Base-by-base conservation (phyloP, 2,329 filamentous ascomycete species). In the Diaporthe batatas region DNA sequence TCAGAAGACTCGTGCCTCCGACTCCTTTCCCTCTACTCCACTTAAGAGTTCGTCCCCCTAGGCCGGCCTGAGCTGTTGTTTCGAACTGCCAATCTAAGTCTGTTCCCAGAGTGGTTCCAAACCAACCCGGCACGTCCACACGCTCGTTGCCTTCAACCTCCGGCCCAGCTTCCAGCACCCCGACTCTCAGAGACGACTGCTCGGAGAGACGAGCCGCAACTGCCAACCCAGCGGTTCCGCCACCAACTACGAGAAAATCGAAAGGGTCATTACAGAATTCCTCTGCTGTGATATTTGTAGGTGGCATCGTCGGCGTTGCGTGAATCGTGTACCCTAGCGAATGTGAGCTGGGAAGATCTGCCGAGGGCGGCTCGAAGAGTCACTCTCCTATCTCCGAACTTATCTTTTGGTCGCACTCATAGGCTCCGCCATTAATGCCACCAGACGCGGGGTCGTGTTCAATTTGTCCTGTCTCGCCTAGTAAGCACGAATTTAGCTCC, bases 241-340 rank as follows among this genome's bases (percentile, higher is more conserved):
- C 85, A 53, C 86, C 85, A 25, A 86, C 84, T 62, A 87, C 80
- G 74, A 87, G 77, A 77, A 84, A 86, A 77, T 87, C 84, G 44
- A 51, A 65, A 7, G 0, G 12, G 6, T 2, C 18, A 10, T 7
- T 25, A n/a, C 59, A 65, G 59, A 65, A 65, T 1, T 51, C 21
- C 16, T 65, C 44, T 36, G 59, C 59, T 0, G 44, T 51, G 16
- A 18, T 6, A 10, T 65, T 18, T 34, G 29, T 16, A 6, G 29
- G 8, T 36, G 29, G 7, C 59, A 65, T 65, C 6, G 21, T 16
- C 25, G 6, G 44, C 29, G 2, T 2, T 51, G 29, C 6, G 29
- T 32, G 21, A 25, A 36, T 6, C 12, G 44, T 16, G 12, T 23
- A 2, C n/a, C n/a, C n/a, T 42, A 18, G 3, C 3, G 4, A 16